Evolutionary conservation across 208 protist species (phyloP).

Genomic region (Trypanosoma mega): DNA sequence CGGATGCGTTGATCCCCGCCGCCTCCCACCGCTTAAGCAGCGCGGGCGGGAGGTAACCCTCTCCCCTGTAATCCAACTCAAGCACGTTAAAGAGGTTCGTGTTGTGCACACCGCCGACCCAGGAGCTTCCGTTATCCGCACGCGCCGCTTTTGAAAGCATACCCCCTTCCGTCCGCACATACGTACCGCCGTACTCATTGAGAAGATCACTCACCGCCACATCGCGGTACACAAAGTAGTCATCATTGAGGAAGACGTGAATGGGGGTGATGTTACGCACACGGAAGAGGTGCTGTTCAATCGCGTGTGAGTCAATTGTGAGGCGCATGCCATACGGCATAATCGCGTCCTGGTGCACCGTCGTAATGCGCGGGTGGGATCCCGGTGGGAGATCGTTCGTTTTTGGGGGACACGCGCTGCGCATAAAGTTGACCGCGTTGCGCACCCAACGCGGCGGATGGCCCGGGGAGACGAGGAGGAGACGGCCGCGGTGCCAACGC

Average conservation of each 20-base stretch:
- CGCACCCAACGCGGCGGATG: slow-evolving; percentile 92
- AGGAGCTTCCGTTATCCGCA: slow-evolving; percentile 10
- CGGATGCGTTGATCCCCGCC: slow-evolving; percentile 10
- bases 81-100: slow-evolving; percentile 40
- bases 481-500: slow-evolving; percentile 87
- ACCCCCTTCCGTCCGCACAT: slow-evolving; percentile 45
- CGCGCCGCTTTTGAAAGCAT: slow-evolving; percentile 11
- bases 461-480: slow-evolving; percentile 96
- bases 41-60: slow-evolving; percentile 27
- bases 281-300: slow-evolving; percentile 65
- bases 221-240: slow-evolving; percentile 73
- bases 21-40: slow-evolving; percentile 25
- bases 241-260: slow-evolving; percentile 75
- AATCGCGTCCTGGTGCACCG: slow-evolving; percentile 64
- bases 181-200: slow-evolving; percentile 60
- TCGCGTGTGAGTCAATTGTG: slow-evolving; percentile 48
- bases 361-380: slow-evolving; percentile 51
- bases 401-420: slow-evolving; percentile 29
- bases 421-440: slow-evolving; percentile 54
- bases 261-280: slow-evolving; percentile 47
- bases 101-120: slow-evolving; percentile 36
- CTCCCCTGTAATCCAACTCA: slow-evolving; percentile 36
- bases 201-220: slow-evolving; percentile 51
- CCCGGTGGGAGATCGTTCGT: slow-evolving; percentile 25
- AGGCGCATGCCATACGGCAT: slow-evolving; percentile 56